Evolutionary conservation across 1,284 basidiomycete genomes (phyloP).

Genomic region (Ganoderma meredithae): DNA sequence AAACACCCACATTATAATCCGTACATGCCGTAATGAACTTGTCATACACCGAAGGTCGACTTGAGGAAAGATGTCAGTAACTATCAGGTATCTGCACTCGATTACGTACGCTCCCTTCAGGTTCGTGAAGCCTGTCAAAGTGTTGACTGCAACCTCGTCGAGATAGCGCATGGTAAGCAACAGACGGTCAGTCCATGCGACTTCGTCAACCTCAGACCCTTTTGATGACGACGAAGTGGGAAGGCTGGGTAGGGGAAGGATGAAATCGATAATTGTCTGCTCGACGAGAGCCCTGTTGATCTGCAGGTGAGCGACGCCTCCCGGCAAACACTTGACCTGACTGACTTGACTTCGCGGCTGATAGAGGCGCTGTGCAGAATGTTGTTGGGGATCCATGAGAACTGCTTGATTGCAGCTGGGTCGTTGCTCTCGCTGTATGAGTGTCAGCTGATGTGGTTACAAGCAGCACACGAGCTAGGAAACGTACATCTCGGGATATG

Average conservation of each 20-base stretch:
- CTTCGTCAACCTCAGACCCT: slow-evolving; percentile 73
- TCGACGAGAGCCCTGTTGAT: slow-evolving; percentile 63
- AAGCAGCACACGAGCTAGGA: neutral
- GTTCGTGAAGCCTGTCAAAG: slow-evolving; percentile 68
- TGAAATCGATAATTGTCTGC: slow-evolving; percentile 72
- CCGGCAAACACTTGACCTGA: slow-evolving; percentile 5
- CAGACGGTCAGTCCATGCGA: slow-evolving; percentile 86
- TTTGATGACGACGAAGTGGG: slow-evolving; percentile 56
- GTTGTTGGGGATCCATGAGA: slow-evolving; percentile 92
- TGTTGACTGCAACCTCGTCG: slow-evolving; percentile 64
- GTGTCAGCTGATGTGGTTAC: slow-evolving; percentile 14
- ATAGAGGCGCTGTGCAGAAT: slow-evolving; percentile 65
- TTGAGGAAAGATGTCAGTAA: slow-evolving; percentile 36
- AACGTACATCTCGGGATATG: slow-evolving; percentile 89
- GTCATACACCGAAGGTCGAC: slow-evolving; percentile 70
- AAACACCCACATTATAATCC: slow-evolving; percentile 75
- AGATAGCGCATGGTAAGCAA: slow-evolving; percentile 78
- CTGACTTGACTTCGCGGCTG: slow-evolving; percentile 66
- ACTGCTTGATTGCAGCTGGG: slow-evolving; percentile 76
- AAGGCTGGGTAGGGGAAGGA: slow-evolving; percentile 80
- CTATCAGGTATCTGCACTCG: neutral
- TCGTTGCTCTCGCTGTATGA: slow-evolving; percentile 80
- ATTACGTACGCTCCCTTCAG: slow-evolving; percentile 63
- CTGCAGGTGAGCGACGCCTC: slow-evolving; percentile 3
- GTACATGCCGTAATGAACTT: slow-evolving; percentile 76